Evolutionary conservation across 768 basidiomycete genomes (phyloP), one percentile per base, ranked within the genome.

Genomic region (Panaeolus cyanescens): DNA sequence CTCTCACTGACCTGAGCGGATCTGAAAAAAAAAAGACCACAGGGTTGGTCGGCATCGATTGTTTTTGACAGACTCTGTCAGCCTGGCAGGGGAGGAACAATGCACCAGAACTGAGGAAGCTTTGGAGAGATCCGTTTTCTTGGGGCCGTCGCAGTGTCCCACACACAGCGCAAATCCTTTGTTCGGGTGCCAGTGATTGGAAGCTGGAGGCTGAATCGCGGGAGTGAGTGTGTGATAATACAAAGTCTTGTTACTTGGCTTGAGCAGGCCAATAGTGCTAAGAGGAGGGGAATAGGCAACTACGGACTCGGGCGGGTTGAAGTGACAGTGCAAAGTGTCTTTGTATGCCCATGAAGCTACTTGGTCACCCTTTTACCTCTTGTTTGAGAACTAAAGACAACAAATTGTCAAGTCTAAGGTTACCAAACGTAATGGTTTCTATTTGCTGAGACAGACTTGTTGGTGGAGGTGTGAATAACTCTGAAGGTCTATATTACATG

Each of bases 41-140:
- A 8, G 39, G 5, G 39, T 20, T 42, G 39, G 19, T 20, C n/a
- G 39, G 12, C 19, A 42, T 42, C 39, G 20, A 42, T 42, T 22
- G 39, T n/a, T 42, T 42, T 42, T 42, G 39, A 42, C 39, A 42
- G 39, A 42, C 39, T 42, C 39, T 42, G 39, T 42, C 39, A 42
- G n/a, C 39, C 39, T 22, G 39, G 39, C 37, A 39, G 37, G 37
- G 37, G 4, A 39, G 37, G 39, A 42, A 22, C 19, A 42, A 20
- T n/a, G 7, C 19, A 42, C 39, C 39, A 42, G n/a, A 37, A 37
- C 13, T 37, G 12, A 37, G n/a, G 39, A 7, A 42, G 39, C 19
- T n/a, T n/a, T n/a, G n/a, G 39, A 42, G 39, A 42, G 39, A 42
- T 42, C 39, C 39, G 39, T 42, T 42, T 12, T 42, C 39, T 42